Evolutionary conservation across 129 eudicot species (phyloP).

Genomic region (Erigeron canadensis): DNA sequence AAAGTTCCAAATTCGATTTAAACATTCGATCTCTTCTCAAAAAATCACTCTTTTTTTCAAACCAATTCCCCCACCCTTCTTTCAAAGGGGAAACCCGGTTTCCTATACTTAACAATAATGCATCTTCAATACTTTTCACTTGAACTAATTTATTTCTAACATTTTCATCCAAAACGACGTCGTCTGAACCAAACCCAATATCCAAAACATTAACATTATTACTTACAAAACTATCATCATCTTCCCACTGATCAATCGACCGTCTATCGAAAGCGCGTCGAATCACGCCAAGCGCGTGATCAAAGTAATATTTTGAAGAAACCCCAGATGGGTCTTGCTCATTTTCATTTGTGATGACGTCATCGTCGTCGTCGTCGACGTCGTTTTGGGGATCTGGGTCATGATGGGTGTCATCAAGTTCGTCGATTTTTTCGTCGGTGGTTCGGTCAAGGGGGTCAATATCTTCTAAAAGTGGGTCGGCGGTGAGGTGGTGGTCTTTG

Average conservation of each 20-base stretch:
- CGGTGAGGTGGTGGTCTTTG: conserved; percentile 35
- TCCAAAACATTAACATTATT: conserved; percentile 22
- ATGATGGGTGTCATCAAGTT: conserved; percentile 54
- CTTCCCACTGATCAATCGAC: conserved; percentile 78
- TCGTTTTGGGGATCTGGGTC: conserved; percentile 34
- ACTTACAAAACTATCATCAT: conserved; percentile 44
- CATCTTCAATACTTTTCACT: conserved; percentile 70
- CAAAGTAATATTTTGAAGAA: conserved; percentile 66
- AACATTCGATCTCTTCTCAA: conserved; percentile 82
- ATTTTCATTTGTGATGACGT: conserved; percentile 45
- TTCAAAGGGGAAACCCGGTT: conserved; percentile 58
- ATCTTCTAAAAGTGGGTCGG: conserved; percentile 49
- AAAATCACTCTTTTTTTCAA: conserved; percentile 88
- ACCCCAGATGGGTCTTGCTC: conserved; percentile 39
- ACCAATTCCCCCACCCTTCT: conserved; percentile 97
- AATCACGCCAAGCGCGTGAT: conserved; percentile 58
- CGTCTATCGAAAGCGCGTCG: conserved; percentile 60
- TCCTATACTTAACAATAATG: conserved; percentile 59
- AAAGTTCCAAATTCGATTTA: conserved; percentile 73
- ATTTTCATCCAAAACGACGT: conserved; percentile 71
- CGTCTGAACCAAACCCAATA: conserved; percentile 65
- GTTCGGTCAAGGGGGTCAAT: conserved; percentile 50
- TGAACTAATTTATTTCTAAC: conserved; percentile 54
- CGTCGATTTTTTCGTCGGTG: conserved; percentile 74
- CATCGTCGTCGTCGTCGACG: conserved; percentile 43